Evolutionary conservation across 2,329 filamentous ascomycete genomes (phyloP).

Genomic region (Aspergillus sclerotialis): DNA sequence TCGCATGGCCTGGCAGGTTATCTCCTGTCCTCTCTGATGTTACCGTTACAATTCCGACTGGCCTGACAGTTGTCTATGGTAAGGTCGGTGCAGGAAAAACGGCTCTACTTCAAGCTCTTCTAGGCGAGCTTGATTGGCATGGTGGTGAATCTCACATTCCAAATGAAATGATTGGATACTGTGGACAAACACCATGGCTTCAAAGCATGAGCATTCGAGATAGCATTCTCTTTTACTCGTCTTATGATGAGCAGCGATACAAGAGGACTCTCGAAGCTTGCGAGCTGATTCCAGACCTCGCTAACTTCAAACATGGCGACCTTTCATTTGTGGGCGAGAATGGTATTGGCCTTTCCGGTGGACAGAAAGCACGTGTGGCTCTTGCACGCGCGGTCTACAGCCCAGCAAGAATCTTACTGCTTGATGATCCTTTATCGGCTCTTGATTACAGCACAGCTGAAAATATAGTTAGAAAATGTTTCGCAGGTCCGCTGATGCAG

Average conservation of each 20-base stretch:
- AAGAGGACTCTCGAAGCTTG: conserved; percentile 62
- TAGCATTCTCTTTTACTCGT: conserved; percentile 59
- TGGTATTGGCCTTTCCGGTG: conserved; percentile 54
- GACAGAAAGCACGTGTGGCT: conserved; percentile 54
- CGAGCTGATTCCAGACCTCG: conserved; percentile 55
- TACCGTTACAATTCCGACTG: conserved; percentile 47
- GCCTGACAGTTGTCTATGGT: conserved; percentile 56
- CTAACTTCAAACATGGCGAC: conserved; percentile 58
- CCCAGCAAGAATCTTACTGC: conserved; percentile 45
- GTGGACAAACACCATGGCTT: conserved; percentile 60
- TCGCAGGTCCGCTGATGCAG: conserved; percentile 49
- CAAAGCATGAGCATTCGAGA: conserved; percentile 64
- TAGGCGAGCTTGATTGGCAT: conserved; percentile 53
- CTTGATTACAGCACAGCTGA: conserved; percentile 61
- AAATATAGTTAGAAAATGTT: conserved; percentile 50
- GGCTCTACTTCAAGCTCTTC: conserved; percentile 51
- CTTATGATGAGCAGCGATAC: conserved; percentile 63
- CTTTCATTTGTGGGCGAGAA: conserved; percentile 56
- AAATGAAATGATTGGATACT: conserved; percentile 55
- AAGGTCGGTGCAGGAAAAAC: conserved; percentile 60
- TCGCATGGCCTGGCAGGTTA: conserved; percentile 68
- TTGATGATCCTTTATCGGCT: conserved; percentile 55
- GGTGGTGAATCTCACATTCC: conserved; percentile 46
- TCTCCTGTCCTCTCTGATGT: conserved; percentile 50
- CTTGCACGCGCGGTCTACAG: conserved; percentile 57